Conservation (phyloP, 1,139 yeast species). For the Debaryomyces sp. region DNA sequence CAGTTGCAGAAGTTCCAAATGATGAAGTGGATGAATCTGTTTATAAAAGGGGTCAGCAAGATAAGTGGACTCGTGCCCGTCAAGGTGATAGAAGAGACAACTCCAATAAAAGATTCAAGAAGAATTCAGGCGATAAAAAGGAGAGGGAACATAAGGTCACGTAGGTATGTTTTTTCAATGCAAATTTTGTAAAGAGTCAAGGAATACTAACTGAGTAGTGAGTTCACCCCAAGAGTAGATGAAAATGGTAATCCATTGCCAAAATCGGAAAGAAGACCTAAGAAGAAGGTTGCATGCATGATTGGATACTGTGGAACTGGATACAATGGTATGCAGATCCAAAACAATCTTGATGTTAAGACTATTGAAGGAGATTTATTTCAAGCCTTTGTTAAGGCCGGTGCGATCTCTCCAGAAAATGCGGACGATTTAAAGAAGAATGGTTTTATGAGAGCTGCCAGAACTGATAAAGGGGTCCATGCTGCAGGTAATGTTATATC, state of each 20-base stretch:
- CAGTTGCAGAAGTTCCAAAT: conserved; percentile 10
- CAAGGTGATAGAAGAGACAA: conserved; percentile 40
- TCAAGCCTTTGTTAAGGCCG: conserved; percentile 82
- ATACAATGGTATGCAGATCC: conserved; percentile 94
- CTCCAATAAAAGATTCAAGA: conserved; percentile 36
- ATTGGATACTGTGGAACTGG: conserved; percentile 98
- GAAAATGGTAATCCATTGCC: conserved; percentile 63
- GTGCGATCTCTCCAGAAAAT: conserved; percentile 88
- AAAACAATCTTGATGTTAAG: conserved; percentile 76
- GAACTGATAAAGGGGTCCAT: conserved; percentile 98
- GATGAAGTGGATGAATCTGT: conserved; percentile 25
- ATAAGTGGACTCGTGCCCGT: conserved; percentile 42
- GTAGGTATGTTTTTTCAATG: conserved; percentile 45
- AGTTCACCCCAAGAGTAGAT: conserved; percentile 51
- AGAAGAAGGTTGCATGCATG: conserved; percentile 86
- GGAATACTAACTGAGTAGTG: conserved; percentile 35
- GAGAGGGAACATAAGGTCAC: conserved; percentile 41
- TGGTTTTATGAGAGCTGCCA: conserved; percentile 93
- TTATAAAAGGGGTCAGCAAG: conserved; percentile 45
- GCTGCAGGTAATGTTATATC: conserved; percentile 97
- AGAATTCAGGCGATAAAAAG: conserved; percentile 15
- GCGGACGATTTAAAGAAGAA: conserved; percentile 88
- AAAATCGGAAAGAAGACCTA: conserved; percentile 70
- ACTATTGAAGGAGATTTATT: conserved; percentile 94
- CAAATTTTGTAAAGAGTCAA: conserved; percentile 10